phyloP scores from a whole-genome alignment of 179 eudicot species.

The Actinidia arguta region DNA sequence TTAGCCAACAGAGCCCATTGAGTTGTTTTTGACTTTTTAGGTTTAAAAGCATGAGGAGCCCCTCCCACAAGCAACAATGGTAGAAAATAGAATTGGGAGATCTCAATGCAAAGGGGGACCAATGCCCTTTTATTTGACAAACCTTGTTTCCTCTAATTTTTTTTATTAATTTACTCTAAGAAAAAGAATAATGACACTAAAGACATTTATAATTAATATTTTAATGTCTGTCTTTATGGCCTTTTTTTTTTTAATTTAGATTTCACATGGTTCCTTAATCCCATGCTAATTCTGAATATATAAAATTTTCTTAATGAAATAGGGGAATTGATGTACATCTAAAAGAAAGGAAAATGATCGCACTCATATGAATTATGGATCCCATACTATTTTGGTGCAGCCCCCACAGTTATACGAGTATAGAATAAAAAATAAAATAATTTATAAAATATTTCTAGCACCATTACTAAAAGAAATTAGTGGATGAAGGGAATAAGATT shows the following conservation, averaged over 20 bases:
- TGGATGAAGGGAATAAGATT: too few relatives aligned
- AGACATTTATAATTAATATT: background rate
- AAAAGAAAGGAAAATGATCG: too few relatives aligned
- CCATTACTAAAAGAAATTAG: too few relatives aligned
- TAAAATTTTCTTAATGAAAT: too few relatives aligned
- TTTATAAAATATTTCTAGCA: too few relatives aligned
- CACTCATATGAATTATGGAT: too few relatives aligned
- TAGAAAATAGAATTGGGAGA: slow-evolving; percentile 5
- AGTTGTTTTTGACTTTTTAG: slow-evolving; percentile 13
- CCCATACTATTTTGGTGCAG: too few relatives aligned
- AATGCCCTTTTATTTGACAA: background rate
- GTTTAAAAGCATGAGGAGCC: slow-evolving; percentile 3
- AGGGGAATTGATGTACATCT: too few relatives aligned
- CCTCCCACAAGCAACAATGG: background rate
- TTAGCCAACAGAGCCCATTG: slow-evolving; percentile 14
- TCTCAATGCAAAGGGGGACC: slow-evolving; percentile 18
- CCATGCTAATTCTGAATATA: too few relatives aligned
- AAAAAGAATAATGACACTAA: background rate
- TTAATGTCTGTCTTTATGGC: background rate
- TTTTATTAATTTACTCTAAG: background rate
- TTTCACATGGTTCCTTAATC: background rate
- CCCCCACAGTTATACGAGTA: too few relatives aligned
- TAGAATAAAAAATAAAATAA: too few relatives aligned
- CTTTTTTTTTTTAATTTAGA: background rate
- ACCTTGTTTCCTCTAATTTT: background rate